Evolutionary conservation across 441 rosid species (phyloP), one percentile per base, ranked within the genome.

Genomic region (Eruca vesicaria): DNA sequence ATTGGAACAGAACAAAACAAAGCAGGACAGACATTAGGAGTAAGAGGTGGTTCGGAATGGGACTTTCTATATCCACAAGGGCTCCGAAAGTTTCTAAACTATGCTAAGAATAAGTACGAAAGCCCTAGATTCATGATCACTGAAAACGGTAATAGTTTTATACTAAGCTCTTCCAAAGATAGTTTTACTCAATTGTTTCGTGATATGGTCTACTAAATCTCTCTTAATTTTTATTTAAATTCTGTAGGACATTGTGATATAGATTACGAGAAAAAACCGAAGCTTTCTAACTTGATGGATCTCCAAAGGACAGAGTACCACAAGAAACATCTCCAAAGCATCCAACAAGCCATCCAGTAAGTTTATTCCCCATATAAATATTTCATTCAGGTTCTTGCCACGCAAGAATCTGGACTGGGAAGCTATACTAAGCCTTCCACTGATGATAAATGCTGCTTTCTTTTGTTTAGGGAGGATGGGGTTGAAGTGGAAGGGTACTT

Each of bases 231-330:
- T 19, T 10, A n/a, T 21, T 19, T 19, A 75, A 41, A 11, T 21
- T 53, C 9, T 67, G 55, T 58, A 80, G 83, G 83, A 67, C 79
- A 80, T 52, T 72, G 77, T 28, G 83, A 80, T 36, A 59, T 61
- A 1, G 74, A 71, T 68, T 71, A 66, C 3, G 83, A 58, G 28
- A 72, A 73, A 21, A 60, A 75, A 20, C 69, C 75, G 0, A 68
- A 78, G 18, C 61, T 72, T 18, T 69, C 80, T 18, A 72, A 72
- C 38, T 67, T 83, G 50, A 83, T 77, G 71, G 86, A 80, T 72
- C 69, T 79, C 9, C 75, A 61, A 50, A 80, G 84, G 15, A 73
- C 77, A 56, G 79, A 83, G 9, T 83, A 80, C 56, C 79, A 83
- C 71, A 59, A 56, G 59, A 63, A 71, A 11, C 86, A 80, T 75